Base-by-base conservation (phyloP, 1,284 basidiomycete genomes). In the Moniliella sp. region DNA sequence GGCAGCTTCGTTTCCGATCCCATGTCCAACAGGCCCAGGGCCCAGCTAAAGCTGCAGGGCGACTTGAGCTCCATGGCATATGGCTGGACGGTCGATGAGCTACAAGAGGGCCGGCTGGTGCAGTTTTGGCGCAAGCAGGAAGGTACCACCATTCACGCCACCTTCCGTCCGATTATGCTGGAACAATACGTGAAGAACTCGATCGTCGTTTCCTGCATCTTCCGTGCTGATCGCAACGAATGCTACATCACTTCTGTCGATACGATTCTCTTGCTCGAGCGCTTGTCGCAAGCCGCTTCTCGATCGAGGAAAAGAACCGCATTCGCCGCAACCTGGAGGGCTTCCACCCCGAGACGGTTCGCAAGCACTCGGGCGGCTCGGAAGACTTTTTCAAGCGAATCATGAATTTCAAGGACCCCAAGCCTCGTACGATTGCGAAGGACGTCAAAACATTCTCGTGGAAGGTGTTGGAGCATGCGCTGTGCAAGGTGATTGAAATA, bases 401-500 rank as follows among this genome's bases (percentile, higher is more conserved):
- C 64, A 93, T 94, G 86, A 74, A 78, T 35, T 88, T 91, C 54
- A 78, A 81, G 0, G 73, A 78, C 35, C 86, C 86, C 2, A 84
- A 82, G 61, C 86, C 86, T 4, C 69, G 88, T 32, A 86, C 86
- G 61, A 94, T 94, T 41, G 86, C 93, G 61, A 93, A 94, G 68
- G 83, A 91, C 52, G 71, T 94, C 57, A 94, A 94, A 64, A 82
- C 93, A 2, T 94, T 94, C 55, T 74, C 76, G 11, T 94, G 86
- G 86, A 70, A 70, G 27, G 66, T 74, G 30, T 67, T 94, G 7
- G 70, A 69, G 4, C 70, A 73, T 38, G 82, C 83, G 0, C 63
- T 94, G 37, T 75, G 80, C 43, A 93, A 91, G 66, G 84, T 93
- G n/a, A n/a, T n/a, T n/a, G n/a, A n/a, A n/a, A n/a, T n/a, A n/a